phyloP scores from a whole-genome alignment of 148 eudicot genomes.

The Diospyros lotus region DNA sequence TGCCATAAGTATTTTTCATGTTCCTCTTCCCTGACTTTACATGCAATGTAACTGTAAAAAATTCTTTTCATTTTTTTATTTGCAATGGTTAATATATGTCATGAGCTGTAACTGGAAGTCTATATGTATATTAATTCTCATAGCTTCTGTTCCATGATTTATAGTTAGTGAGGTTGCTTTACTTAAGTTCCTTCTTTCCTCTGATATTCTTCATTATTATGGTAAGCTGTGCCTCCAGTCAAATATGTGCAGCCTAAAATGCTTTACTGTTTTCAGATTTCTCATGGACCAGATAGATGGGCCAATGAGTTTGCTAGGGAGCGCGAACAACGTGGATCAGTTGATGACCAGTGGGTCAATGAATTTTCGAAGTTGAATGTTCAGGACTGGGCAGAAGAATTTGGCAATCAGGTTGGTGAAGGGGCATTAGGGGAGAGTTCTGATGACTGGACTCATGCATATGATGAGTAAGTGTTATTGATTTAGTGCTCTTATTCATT shows the following conservation, averaged over 20 bases:
- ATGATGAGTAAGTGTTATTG: constrained; percentile 81
- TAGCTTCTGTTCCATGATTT: neutral
- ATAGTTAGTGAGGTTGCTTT: neutral
- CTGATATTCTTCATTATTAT: neutral
- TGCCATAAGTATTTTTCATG: no score
- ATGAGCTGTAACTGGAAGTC: no score
- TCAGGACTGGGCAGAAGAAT: constrained; percentile 93
- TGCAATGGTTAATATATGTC: no score
- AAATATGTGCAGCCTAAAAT: constrained; percentile 7
- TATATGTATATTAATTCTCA: no score
- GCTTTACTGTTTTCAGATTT: constrained; percentile 40
- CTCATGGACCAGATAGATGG: constrained; percentile 65
- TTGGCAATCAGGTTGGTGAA: constrained; percentile 71
- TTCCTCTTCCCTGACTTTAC: no score
- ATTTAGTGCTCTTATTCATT: neutral
- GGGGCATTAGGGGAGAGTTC: constrained; percentile 61
- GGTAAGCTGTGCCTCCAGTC: neutral
- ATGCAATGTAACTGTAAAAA: no score
- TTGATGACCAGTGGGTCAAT: constrained; percentile 79
- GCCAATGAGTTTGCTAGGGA: constrained; percentile 64
- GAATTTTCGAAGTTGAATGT: constrained; percentile 85
- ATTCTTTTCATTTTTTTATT: no score
- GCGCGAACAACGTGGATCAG: constrained; percentile 43
- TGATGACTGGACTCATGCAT: constrained; percentile 81
- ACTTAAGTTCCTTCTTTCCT: neutral